A percentile compares a stretch with the other conserved stretches of the same genome.
phyloP scores from a whole-genome alignment of 176 grass and related monocot species.

The Eleusine indica region DNA sequence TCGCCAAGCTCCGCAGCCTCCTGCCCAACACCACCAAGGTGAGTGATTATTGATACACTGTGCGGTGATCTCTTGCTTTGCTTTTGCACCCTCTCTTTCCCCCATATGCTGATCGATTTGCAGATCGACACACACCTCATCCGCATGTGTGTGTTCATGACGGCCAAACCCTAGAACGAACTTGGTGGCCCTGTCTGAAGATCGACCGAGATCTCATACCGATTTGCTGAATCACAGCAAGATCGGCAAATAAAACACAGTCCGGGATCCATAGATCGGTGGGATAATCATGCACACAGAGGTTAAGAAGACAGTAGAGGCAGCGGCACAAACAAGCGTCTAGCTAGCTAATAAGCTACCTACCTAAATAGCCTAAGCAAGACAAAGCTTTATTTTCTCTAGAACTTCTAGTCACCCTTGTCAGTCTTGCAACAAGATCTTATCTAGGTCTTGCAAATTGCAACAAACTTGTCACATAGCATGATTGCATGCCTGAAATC shows the following conservation, averaged over 20 bases:
- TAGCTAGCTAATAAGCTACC: constrained; percentile 19
- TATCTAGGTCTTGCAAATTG: neutral
- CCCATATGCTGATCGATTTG: neutral
- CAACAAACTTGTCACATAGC: neutral
- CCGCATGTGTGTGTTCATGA: neutral
- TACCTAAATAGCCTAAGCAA: neutral
- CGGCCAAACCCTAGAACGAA: constrained; percentile 33
- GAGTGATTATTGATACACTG: neutral
- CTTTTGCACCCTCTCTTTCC: neutral
- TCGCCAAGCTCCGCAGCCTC: constrained; percentile 75
- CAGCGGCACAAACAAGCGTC: neutral
- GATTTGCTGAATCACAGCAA: neutral
- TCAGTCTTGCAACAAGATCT: neutral
- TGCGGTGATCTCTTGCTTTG: neutral
- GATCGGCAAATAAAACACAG: neutral
- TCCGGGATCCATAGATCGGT: constrained; percentile 1
- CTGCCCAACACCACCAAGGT: constrained; percentile 94
- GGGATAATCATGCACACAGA: neutral
- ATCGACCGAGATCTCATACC: neutral
- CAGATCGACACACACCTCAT: neutral
- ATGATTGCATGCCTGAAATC: constrained; percentile 25
- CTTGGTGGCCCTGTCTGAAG: neutral
- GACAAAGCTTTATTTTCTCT: neutral
- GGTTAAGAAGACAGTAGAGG: neutral
- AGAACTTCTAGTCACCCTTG: neutral